These are phyloP conservation scores for Yamadazyma mexicana DNA, from an alignment of 1,139 yeast species.

Conservation along the genomic window DNA sequence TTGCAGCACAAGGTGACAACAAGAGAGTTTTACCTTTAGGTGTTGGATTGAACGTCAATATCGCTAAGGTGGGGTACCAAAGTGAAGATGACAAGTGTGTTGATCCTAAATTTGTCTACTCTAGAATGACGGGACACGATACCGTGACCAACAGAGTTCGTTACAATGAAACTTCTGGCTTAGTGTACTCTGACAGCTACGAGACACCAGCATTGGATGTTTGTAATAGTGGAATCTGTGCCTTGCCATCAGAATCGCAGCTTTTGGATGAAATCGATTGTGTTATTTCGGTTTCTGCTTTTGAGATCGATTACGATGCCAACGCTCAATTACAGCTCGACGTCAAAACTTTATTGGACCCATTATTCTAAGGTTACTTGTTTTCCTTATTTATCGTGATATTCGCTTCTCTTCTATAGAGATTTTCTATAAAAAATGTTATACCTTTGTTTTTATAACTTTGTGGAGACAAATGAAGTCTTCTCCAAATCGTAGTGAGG, in stretches of 20 bases:
- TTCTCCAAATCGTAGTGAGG: slow-evolving; percentile 16
- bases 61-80: slow-evolving; percentile 40
- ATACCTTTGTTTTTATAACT: slow-evolving; percentile 2
- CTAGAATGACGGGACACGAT: slow-evolving; percentile 39
- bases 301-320: slow-evolving; percentile 45
- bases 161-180: slow-evolving; percentile 30
- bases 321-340: slow-evolving; percentile 26
- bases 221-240: slow-evolving; percentile 36
- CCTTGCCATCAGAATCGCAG: slow-evolving; percentile 36
- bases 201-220: slow-evolving; percentile 21
- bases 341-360: slow-evolving; percentile 8
- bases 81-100: slow-evolving; percentile 28
- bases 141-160: slow-evolving; percentile 29
- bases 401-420: not conserved
- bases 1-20: slow-evolving; percentile 31
- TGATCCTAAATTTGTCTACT: slow-evolving; percentile 33
- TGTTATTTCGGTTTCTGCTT: slow-evolving; percentile 36
- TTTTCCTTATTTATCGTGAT: not conserved
- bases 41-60: slow-evolving; percentile 43
- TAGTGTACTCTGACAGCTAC: slow-evolving; percentile 18
- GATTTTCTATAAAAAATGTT: not conserved
- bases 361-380: slow-evolving; percentile 1
- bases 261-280: slow-evolving; percentile 26
- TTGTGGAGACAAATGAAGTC: slow-evolving; percentile 5
- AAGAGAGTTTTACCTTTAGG: slow-evolving; percentile 37